phyloP scores from a whole-genome alignment of 192 early-diverging fungal genomes.

The Spinellus fusiger region DNA sequence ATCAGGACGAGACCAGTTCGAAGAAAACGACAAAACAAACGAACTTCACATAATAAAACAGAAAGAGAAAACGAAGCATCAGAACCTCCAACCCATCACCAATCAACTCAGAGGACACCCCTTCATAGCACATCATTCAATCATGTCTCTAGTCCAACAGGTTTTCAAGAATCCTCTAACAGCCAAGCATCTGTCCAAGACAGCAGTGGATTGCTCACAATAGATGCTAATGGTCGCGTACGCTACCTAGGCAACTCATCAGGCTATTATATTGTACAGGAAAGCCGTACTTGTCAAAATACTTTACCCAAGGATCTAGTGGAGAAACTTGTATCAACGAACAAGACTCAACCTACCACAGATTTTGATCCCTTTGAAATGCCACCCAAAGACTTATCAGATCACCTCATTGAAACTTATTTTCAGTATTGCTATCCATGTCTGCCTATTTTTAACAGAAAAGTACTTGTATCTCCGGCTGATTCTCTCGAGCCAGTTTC shows the following conservation, averaged over 20 bases:
- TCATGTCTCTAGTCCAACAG: conserved; percentile 10
- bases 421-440: conserved; percentile 61
- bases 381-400: conserved; percentile 56
- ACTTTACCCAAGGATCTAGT: conserved; percentile 34
- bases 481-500: conserved; percentile 23
- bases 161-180: conserved; percentile 4
- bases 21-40: conserved; percentile 1
- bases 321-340: conserved; percentile 29
- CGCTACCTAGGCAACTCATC: conserved; percentile 74
- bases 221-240: conserved; percentile 64
- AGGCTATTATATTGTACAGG: conserved; percentile 66
- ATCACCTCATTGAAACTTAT: conserved; percentile 53
- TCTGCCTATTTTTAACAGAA: conserved; percentile 63
- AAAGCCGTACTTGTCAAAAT: conserved; percentile 44
- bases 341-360: conserved; percentile 10
- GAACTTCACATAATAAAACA: not conserved
- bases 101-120: not conserved
- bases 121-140: not conserved
- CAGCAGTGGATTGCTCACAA: conserved; percentile 52
- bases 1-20: conserved; percentile 22
- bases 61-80: not conserved
- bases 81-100: not conserved
- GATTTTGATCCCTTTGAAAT: conserved; percentile 41
- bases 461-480: conserved; percentile 42
- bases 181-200: conserved; percentile 35